These are phyloP conservation scores for Botrytis porri DNA, from an alignment of 2,329 filamentous ascomycete genomes.

Conservation along the genomic window DNA sequence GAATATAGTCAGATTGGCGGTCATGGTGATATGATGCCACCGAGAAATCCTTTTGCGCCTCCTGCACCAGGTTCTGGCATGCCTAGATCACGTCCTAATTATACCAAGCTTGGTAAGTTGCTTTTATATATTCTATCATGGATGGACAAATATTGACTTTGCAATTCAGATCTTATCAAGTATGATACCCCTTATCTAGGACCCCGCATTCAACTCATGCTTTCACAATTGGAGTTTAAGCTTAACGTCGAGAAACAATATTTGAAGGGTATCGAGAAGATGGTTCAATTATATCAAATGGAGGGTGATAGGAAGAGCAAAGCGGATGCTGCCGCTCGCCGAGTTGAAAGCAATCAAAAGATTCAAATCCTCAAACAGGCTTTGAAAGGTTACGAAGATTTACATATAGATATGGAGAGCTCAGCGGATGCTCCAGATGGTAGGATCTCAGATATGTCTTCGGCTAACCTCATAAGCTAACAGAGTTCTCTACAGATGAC, in stretches of 20 bases:
- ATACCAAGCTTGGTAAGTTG: slow-evolving; percentile 84
- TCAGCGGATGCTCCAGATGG: slow-evolving; percentile 74
- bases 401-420: slow-evolving; percentile 88
- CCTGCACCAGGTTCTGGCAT: slow-evolving; percentile 64
- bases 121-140: background rate
- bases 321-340: slow-evolving; percentile 82
- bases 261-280: slow-evolving; percentile 97
- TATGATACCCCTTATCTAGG: slow-evolving; percentile 95
- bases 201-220: slow-evolving; percentile 97
- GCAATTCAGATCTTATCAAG: slow-evolving; percentile 84
- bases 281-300: slow-evolving; percentile 96
- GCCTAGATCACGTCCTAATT: slow-evolving; percentile 80
- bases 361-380: slow-evolving; percentile 94
- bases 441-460: slow-evolving; percentile 44
- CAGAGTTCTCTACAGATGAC: slow-evolving; percentile 63
- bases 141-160: slow-evolving; percentile 23
- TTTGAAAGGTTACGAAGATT: slow-evolving; percentile 92
- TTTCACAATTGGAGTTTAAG: slow-evolving; percentile 98
- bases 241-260: slow-evolving; percentile 98
- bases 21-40: slow-evolving; percentile 73
- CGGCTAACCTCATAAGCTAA: slow-evolving; percentile 9
- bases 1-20: slow-evolving; percentile 59
- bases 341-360: slow-evolving; percentile 96
- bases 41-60: slow-evolving; percentile 74
- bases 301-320: slow-evolving; percentile 96